Evolutionary conservation across 495 filamentous ascomycete species (phyloP), one percentile per base, ranked within the genome.

Genomic region (Hypoxylon crocopeplum): DNA sequence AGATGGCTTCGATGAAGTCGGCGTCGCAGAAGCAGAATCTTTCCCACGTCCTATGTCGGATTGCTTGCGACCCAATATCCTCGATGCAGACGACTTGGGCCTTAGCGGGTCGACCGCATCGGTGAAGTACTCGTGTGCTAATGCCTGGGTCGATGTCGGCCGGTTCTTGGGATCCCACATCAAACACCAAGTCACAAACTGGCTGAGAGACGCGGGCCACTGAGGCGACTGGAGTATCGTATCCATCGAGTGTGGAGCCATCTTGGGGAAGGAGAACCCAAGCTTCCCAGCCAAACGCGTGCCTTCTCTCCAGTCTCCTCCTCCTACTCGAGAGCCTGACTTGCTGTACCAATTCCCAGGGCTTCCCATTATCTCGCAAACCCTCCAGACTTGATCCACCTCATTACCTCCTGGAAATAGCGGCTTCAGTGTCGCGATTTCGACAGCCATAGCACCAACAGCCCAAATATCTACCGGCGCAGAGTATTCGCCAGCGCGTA

Each of bases 301-400:
- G 29, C 95, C 95, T 62, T 99, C 95, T 66, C 89, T 89, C 95
- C 95, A 99, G 59, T 99, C 95, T 68, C 95, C 95, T 69, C 95
- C 95, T 47, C 95, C 95, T 36, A 99, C 88, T 64, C 87, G 90
- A 16, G 79, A 80, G 22, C 93, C 91, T 27, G 87, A 82, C 72
- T 95, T 97, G 72, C 88, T 96, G 71, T 94, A 92, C 95, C 95
- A 99, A 72, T 93, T 92, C 12, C 94, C 95, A 11, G 95, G 95
- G 77, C 93, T 97, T 16, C 95, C 95, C 95, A 99, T 99, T 53
- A 99, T 96, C 72, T 99, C 95, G 69, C 95, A 99, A 1, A 99
- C 89, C 60, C 95, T 87, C 95, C 95, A 99, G 7, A 99, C 93
- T 74, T 99, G 95, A 66, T 98, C 95, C 3, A 99, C 95, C 73